Evolutionary conservation across 2,329 filamentous ascomycete genomes (phyloP), one percentile per base, ranked within the genome.

Genomic region (Pseudopithomyces maydicus): DNA sequence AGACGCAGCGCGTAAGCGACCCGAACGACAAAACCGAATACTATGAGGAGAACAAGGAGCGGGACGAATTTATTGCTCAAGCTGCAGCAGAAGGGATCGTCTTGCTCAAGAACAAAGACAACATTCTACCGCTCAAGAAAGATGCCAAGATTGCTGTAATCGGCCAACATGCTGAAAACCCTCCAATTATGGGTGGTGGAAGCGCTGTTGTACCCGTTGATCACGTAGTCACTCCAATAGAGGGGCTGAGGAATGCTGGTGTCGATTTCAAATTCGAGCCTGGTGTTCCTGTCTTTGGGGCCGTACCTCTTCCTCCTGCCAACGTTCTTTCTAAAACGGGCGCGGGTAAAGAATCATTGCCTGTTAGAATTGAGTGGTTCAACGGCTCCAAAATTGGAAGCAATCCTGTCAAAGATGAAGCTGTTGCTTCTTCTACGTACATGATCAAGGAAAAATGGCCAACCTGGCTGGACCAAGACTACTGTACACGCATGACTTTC

Each of bases 81-180:
- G 22, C 49, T 20, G 54, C 54, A 26, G 41, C 52, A 6, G 33
- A 46, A 20, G 32, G 36, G 6, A 56, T 59, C 12, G 54, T 64
- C 1, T 19, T 64, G 1, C 22, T 64, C 10, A 64, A 64, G 46
- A 63, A 63, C 17, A 39, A 59, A 6, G 2, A 19, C 5, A 44
- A 50, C 1, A 43, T 57, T 6, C 36, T 63, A 14, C 60, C 56
- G 10, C 23, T 55, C 4, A 33, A 35, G 22, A 20, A 2, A 3
- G 39, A 12, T 12, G 20, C 38, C 14, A 39, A 33, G 8, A 81
- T 90, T 56, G 87, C 87, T 3, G 85, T 90, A 10, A 88, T 90
- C 61, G 88, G 88, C 0, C 87, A 88, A 6, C 90, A 90, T 83
- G 89, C 87, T 1, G 84, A 89, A 26, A 63, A 74, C 35, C 68